Conservation (phyloP, 2,329 filamentous ascomycete species). For the Botrytis galanthina region DNA sequence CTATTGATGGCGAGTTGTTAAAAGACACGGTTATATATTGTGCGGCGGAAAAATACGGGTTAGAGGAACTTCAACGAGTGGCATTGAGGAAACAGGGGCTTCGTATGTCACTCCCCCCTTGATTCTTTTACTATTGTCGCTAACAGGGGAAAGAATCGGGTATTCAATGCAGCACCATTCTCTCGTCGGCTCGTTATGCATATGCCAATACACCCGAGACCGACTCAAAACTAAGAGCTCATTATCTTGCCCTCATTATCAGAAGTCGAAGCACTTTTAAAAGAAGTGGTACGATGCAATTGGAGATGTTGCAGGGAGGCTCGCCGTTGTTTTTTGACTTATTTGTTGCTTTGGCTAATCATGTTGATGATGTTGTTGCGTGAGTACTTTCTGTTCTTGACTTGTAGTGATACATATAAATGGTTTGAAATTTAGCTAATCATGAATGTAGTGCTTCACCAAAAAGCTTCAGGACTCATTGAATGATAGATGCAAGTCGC, state of each 20-base stretch:
- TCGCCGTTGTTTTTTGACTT: slow-evolving; percentile 86
- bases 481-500: neutral
- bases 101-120: slow-evolving; percentile 48
- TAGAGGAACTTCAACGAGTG: slow-evolving; percentile 81
- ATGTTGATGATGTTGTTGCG: slow-evolving; percentile 69
- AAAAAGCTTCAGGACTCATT: slow-evolving; percentile 34
- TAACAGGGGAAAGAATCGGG: slow-evolving; percentile 65
- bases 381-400: slow-evolving; percentile 41
- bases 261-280: slow-evolving; percentile 86
- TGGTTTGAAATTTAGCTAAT: neutral
- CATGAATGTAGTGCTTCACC: slow-evolving; percentile 34
- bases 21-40: slow-evolving; percentile 93
- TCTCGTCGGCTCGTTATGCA: slow-evolving; percentile 83
- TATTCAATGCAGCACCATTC: slow-evolving; percentile 85
- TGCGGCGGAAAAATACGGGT: slow-evolving; percentile 77
- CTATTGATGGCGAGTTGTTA: slow-evolving; percentile 65
- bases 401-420: neutral
- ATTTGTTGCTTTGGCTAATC: slow-evolving; percentile 90
- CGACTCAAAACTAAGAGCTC: slow-evolving; percentile 85
- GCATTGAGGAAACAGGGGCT: slow-evolving; percentile 86
- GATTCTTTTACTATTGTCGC: slow-evolving; percentile 52
- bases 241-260: slow-evolving; percentile 91
- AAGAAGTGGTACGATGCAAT: slow-evolving; percentile 90
- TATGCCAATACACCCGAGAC: slow-evolving; percentile 86
- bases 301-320: slow-evolving; percentile 86